phyloP scores from a whole-genome alignment of 2,329 filamentous ascomycete species.

The Fusarium bactridioides region DNA sequence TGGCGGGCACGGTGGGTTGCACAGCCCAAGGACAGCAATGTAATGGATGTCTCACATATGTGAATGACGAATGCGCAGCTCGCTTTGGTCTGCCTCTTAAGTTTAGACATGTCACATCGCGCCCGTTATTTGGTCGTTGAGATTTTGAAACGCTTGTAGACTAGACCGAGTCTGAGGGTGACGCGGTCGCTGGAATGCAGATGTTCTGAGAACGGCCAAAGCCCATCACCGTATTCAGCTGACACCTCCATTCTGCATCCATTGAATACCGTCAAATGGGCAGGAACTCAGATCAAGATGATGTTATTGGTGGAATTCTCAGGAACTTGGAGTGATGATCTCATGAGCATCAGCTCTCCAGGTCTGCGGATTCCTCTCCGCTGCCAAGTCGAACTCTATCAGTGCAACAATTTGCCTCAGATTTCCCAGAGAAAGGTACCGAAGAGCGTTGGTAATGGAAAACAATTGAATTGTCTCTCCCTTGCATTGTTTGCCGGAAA shows the following conservation, averaged over 20 bases:
- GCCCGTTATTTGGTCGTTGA: background rate
- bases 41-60: constrained; percentile 4
- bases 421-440: background rate
- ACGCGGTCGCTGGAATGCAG: background rate
- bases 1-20: background rate
- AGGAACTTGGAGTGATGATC: background rate
- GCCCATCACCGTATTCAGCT: background rate
- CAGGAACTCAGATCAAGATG: background rate
- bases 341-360: background rate
- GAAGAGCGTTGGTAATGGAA: fast-evolving
- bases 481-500: background rate
- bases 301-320: background rate
- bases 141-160: background rate
- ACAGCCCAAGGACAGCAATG: background rate
- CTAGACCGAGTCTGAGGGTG: background rate
- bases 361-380: background rate
- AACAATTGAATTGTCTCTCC: background rate
- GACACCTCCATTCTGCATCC: background rate
- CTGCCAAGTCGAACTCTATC: background rate
- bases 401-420: background rate
- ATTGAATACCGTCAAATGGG: background rate
- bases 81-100: background rate
- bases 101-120: background rate
- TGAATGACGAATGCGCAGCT: background rate
- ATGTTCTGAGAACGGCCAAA: constrained; percentile 1